phyloP scores from a whole-genome alignment of 139 green algal genomes.

The Tetradesmus lagerheimii region DNA sequence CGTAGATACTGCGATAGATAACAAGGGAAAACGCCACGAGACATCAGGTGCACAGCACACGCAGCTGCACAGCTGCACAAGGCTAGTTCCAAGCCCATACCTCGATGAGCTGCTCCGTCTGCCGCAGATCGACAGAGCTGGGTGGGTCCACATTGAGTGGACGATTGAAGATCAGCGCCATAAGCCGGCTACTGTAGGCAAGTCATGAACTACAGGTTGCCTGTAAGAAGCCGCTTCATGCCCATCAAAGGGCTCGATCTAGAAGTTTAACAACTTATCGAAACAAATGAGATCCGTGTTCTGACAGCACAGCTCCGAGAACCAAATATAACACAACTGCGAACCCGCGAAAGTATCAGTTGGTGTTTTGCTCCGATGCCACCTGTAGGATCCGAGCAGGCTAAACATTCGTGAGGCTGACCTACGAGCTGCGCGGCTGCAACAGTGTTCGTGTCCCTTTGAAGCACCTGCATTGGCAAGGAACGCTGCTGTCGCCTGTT shows the following conservation, averaged over 20 bases:
- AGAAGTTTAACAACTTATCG: no score
- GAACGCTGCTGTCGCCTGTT: background rate
- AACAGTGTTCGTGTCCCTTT: background rate
- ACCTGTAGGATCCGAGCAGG: background rate
- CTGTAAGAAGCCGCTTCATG: background rate
- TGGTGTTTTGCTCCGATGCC: background rate
- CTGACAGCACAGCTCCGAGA: background rate
- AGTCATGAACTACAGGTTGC: background rate
- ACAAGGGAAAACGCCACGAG: background rate
- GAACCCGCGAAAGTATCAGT: background rate
- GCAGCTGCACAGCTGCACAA: no score
- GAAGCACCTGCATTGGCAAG: background rate
- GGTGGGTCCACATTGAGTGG: constrained; percentile 43
- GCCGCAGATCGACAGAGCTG: constrained; percentile 49
- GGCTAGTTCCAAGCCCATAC: constrained; percentile 29
- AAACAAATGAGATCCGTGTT: no score
- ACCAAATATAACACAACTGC: background rate
- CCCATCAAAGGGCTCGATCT: no score
- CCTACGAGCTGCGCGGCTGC: background rate
- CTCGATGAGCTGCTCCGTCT: constrained; percentile 62
- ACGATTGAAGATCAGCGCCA: constrained; percentile 41
- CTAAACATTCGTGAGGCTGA: background rate
- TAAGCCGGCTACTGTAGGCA: background rate
- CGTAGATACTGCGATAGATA: constrained; percentile 61
- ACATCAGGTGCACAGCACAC: background rate